These are phyloP conservation scores for Hyphopichia wangnamkhiaoensis DNA, from an alignment of 1,139 yeast species.

Conservation along the genomic window DNA sequence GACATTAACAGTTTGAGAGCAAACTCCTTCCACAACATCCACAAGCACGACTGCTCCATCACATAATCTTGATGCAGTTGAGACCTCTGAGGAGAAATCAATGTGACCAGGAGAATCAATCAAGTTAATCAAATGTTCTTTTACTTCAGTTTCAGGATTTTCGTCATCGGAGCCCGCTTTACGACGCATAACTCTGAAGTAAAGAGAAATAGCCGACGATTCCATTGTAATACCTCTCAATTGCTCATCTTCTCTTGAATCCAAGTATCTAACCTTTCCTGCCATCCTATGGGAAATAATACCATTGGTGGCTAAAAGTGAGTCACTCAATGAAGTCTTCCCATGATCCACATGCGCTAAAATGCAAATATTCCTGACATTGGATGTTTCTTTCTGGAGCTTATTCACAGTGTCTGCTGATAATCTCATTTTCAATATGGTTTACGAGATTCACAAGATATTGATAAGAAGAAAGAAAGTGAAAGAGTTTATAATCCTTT, in stretches of 20 bases:
- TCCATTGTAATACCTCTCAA: constrained; percentile 97
- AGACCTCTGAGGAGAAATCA: constrained; percentile 94
- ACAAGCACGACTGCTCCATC: constrained; percentile 96
- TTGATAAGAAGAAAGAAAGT: not conserved
- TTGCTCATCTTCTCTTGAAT: constrained; percentile 95
- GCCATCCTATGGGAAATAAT: constrained; percentile 94
- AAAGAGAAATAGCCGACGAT: constrained; percentile 86
- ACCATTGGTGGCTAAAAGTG: constrained; percentile 91
- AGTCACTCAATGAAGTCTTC: constrained; percentile 91
- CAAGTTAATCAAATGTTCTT: constrained; percentile 83
- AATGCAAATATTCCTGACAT: constrained; percentile 88
- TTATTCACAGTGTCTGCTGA: constrained; percentile 64
- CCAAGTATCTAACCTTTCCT: constrained; percentile 90
- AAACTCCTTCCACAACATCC: constrained; percentile 97
- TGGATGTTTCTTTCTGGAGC: constrained; percentile 67
- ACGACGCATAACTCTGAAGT: constrained; percentile 65
- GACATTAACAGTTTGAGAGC: constrained; percentile 95
- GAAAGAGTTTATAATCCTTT: not conserved
- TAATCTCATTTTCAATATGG: constrained; percentile 46
- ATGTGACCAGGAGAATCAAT: constrained; percentile 99
- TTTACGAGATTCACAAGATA: not conserved
- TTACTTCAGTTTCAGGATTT: constrained; percentile 45
- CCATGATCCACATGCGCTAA: constrained; percentile 99
- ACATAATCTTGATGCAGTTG: constrained; percentile 91
- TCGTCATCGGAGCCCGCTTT: constrained; percentile 27